These are phyloP conservation scores for Gossypium arboreum DNA, from an alignment of 345 rosid species.

Conservation along the genomic window DNA sequence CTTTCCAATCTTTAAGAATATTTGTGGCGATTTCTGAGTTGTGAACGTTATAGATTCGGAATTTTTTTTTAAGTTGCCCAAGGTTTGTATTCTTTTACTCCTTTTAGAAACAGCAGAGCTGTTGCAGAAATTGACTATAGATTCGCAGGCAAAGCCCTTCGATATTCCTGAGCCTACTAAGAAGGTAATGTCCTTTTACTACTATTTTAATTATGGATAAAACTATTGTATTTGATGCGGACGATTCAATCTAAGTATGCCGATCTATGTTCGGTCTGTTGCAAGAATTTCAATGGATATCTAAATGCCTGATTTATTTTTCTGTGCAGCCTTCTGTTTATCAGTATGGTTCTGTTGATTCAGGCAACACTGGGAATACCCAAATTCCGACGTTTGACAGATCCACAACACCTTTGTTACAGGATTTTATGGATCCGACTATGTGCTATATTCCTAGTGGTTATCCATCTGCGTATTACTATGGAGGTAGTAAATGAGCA, in stretches of 20 bases:
- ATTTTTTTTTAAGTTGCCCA: neutral
- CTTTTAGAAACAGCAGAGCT: constrained; percentile 68
- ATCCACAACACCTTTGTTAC: constrained; percentile 51
- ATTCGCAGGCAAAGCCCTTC: constrained; percentile 54
- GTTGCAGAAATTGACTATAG: constrained; percentile 71
- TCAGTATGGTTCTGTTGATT: constrained; percentile 62
- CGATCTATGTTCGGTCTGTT: neutral
- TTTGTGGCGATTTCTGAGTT: neutral
- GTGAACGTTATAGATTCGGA: neutral
- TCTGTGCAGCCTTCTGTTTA: constrained; percentile 46
- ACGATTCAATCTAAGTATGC: neutral
- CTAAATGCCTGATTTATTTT: neutral
- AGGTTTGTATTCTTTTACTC: constrained; percentile 45
- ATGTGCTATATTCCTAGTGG: constrained; percentile 62
- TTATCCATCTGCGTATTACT: constrained; percentile 49
- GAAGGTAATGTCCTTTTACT: constrained; percentile 37
- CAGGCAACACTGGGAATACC: constrained; percentile 39
- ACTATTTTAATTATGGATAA: neutral
- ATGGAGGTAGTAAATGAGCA: constrained; percentile 34
- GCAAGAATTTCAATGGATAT: neutral
- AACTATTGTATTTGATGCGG: neutral
- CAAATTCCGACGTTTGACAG: constrained; percentile 62
- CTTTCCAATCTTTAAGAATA: neutral
- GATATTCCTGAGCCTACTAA: constrained; percentile 74
- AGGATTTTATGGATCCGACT: constrained; percentile 56